phyloP scores from a whole-genome alignment of 345 rosid species.

The Aurinia saxatilis region DNA sequence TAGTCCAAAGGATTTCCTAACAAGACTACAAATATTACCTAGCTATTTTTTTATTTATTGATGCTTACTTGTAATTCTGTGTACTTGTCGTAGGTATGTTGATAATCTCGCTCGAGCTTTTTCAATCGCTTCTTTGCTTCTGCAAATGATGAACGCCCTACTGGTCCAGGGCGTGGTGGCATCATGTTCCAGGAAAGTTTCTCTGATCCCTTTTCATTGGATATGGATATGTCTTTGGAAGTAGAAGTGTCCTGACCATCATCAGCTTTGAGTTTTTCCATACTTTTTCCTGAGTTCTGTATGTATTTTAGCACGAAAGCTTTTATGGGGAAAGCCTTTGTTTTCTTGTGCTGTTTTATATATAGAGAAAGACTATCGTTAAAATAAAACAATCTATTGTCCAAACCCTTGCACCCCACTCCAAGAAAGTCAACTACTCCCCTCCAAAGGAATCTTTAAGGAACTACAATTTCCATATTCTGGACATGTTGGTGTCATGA shows the following conservation, averaged over 20 bases:
- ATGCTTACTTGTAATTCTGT: constrained; percentile 7
- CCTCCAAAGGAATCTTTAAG: not conserved
- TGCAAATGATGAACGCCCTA: not conserved
- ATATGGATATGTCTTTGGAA: not conserved
- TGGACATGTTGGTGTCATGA: no score
- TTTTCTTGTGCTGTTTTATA: not conserved
- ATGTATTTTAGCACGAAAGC: not conserved
- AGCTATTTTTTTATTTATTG: not conserved
- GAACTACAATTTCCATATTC: no score
- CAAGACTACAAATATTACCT: not conserved
- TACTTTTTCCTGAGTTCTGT: not conserved
- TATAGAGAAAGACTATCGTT: not conserved
- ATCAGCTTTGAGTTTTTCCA: not conserved
- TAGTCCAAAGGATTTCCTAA: not conserved
- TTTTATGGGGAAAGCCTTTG: not conserved
- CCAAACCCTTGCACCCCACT: constrained; percentile 11
- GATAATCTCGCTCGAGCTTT: constrained; percentile 16
- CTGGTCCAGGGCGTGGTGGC: not conserved
- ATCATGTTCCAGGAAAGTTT: not conserved
- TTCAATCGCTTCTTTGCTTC: not conserved
- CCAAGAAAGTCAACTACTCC: constrained; percentile 10
- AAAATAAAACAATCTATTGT: not conserved
- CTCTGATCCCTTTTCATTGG: not conserved
- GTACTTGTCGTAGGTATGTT: not conserved
- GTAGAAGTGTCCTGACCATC: not conserved